phyloP scores from a whole-genome alignment of 2,329 filamentous ascomycete species.

The Claviceps capensis region DNA sequence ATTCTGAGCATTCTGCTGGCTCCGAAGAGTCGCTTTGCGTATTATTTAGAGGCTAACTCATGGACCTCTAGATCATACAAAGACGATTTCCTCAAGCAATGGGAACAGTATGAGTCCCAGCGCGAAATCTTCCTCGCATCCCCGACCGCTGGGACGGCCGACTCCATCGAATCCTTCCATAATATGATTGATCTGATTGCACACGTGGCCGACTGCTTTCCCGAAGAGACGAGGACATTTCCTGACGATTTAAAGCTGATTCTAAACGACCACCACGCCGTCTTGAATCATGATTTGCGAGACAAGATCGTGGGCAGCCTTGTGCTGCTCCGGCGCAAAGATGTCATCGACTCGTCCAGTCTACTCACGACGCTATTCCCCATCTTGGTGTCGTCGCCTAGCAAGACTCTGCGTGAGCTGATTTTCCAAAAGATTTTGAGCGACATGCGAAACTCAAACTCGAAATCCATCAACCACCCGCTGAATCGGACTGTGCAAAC shows the following conservation, averaged over 20 bases:
- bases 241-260: constrained; percentile 71
- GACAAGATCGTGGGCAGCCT: constrained; percentile 92
- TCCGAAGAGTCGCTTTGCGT: neutral
- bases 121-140: constrained; percentile 82
- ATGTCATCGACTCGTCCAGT: constrained; percentile 72
- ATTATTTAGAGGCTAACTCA: too few relatives aligned
- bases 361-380: constrained; percentile 89
- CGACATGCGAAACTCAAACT: constrained; percentile 78
- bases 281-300: constrained; percentile 69
- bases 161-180: constrained; percentile 69
- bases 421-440: constrained; percentile 83
- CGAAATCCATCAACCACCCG: constrained; percentile 77
- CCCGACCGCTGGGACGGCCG: constrained; percentile 62
- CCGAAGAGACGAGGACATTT: constrained; percentile 63
- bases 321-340: constrained; percentile 77
- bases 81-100: constrained; percentile 79
- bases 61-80: constrained; percentile 54
- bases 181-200: constrained; percentile 89
- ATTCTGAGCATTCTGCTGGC: neutral
- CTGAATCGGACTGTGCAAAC: constrained; percentile 90
- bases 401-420: constrained; percentile 73
- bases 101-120: constrained; percentile 82
- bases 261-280: constrained; percentile 66
- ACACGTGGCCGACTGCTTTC: constrained; percentile 89
- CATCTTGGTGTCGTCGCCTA: constrained; percentile 79